phyloP scores from a whole-genome alignment of 176 grass and related monocot genomes.

The Musa schizocarpa region DNA sequence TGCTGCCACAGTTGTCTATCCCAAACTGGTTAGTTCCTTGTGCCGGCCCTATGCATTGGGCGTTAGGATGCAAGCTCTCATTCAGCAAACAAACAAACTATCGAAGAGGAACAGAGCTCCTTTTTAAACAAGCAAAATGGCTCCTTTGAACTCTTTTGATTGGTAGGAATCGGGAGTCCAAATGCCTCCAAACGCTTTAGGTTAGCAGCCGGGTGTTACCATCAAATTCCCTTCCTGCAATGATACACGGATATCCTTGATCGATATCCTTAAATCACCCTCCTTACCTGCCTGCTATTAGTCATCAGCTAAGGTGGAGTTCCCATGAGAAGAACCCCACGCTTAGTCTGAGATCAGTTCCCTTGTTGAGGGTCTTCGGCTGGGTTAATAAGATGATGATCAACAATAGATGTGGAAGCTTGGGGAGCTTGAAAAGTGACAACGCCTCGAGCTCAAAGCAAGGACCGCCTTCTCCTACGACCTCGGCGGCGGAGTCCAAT shows the following conservation, averaged over 20 bases:
- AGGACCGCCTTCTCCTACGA: slow-evolving; percentile 32
- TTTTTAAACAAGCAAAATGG: neutral
- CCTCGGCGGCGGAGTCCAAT: slow-evolving; percentile 50
- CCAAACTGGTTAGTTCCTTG: neutral
- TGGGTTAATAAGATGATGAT: neutral
- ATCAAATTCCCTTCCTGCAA: neutral
- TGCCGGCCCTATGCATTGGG: neutral
- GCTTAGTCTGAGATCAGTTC: neutral
- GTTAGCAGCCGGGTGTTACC: too few relatives aligned
- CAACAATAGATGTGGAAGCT: slow-evolving; percentile 27
- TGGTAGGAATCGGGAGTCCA: neutral
- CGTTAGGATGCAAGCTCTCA: too few relatives aligned
- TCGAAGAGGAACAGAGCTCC: neutral
- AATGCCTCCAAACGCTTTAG: neutral
- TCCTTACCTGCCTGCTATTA: neutral
- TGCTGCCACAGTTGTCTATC: slow-evolving; percentile 5
- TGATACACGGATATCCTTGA: neutral
- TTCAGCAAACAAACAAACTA: neutral
- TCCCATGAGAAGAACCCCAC: neutral
- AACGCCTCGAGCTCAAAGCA: slow-evolving; percentile 24
- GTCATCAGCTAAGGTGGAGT: neutral
- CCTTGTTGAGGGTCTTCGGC: neutral
- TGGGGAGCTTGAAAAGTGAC: slow-evolving; percentile 29
- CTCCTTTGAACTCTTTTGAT: neutral
- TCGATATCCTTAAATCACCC: neutral